A percentile compares a stretch with the other conserved stretches of the same genome.
phyloP scores from a whole-genome alignment of 2,329 filamentous ascomycete genomes.

The Trichoderma oligosporum region DNA sequence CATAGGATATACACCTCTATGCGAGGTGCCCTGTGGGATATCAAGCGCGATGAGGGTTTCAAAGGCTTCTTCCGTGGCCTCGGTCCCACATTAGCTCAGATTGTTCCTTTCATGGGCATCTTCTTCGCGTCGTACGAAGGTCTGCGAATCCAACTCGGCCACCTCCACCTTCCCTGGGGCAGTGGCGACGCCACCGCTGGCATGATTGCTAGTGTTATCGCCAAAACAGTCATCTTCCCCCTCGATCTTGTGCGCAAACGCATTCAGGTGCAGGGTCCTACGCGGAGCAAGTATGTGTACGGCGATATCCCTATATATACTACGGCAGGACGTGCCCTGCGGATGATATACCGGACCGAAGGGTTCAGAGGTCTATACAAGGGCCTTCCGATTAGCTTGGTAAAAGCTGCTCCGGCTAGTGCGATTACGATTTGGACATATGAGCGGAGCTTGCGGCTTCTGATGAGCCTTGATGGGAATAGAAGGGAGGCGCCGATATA shows the following conservation, averaged over 20 bases:
- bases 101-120: conserved; percentile 93
- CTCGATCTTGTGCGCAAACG: conserved; percentile 89
- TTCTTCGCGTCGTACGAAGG: conserved; percentile 91
- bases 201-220: conserved; percentile 69
- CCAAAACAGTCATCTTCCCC: conserved; percentile 89
- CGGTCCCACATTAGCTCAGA: conserved; percentile 75
- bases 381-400: conserved; percentile 78
- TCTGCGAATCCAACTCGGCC: conserved; percentile 57
- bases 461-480: conserved; percentile 43
- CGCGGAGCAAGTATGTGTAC: conserved; percentile 72
- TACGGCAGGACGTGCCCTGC: conserved; percentile 62
- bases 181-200: conserved; percentile 82
- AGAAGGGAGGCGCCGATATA: conserved; percentile 29
- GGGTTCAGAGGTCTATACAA: conserved; percentile 80
- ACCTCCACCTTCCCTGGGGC: conserved; percentile 61
- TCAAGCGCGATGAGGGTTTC: conserved; percentile 68
- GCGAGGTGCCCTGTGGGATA: conserved; percentile 64
- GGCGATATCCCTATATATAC: conserved; percentile 83
- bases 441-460: conserved; percentile 64
- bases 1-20: conserved; percentile 75
- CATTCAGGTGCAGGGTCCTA: conserved; percentile 92
- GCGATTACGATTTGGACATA: conserved; percentile 96
- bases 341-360: conserved; percentile 65
- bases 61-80: conserved; percentile 86
- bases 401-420: conserved; percentile 92